Evolutionary conservation across 108 stramenopile genomes (phyloP), one percentile per base, ranked within the genome.

Genomic region (Cyclostephanos tholiformis): DNA sequence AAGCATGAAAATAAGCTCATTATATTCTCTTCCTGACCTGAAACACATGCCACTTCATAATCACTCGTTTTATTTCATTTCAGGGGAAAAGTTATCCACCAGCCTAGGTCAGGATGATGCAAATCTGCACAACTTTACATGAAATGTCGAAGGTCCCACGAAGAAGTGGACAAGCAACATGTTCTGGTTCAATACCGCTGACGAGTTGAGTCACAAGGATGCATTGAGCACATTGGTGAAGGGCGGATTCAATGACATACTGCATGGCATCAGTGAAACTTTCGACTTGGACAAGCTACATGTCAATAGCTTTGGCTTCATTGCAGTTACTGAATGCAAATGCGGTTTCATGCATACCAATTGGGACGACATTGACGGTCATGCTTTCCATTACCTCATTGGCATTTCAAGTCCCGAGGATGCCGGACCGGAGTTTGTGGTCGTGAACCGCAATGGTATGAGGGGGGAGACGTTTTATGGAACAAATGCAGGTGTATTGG

Each of bases 111-210:
- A n/a, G n/a, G 49, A 8, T 16, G 35, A 11, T 5, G 29, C n/a
- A 39, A 64, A 32, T 4, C 4, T 78, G 4, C 57, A 77, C 5
- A 82, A 82, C 59, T 74, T 82, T 50, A 82, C 77, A 7, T 83
- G 82, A 77, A 80, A 83, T 19, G 77, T 83, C 9, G 79, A 83
- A 69, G 66, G 82, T 25, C 82, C 82, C 5, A 73, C 67, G 20
- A 83, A 82, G 51, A 74, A 88, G 64, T 92, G 88, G 88, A 72
- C 69, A 36, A 85, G 84, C n/a, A 86, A 92, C 49, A 84, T 89
- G 82, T 88, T 89, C 64, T 92, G 87, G 84, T 80, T 89, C 22
- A 71, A 73, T 36, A 78, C 87, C 2, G 76, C 71, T 0, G 84
- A 89, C 72, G 84, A 83, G 35, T 43, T 55, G 26, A 57, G 87